phyloP scores from a whole-genome alignment of 2,329 filamentous ascomycete genomes.

The Raffaelea deltoideospora region DNA sequence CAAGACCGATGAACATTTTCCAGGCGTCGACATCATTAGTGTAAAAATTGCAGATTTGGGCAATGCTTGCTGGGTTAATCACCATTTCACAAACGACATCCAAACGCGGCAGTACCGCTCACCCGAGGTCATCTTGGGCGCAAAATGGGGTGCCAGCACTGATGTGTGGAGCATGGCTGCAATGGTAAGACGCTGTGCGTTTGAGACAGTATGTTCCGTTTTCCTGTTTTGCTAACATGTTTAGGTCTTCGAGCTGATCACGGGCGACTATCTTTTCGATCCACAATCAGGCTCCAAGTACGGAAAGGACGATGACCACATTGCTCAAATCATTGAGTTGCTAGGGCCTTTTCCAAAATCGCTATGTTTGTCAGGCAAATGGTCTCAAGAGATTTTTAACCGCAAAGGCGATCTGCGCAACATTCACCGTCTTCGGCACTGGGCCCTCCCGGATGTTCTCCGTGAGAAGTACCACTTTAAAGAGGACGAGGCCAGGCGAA shows the following conservation, averaged over 20 bases:
- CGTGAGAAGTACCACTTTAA: constrained; percentile 95
- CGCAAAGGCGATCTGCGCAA: constrained; percentile 93
- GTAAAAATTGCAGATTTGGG: constrained; percentile 98
- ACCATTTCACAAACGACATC: constrained; percentile 99
- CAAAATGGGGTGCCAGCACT: constrained; percentile 98
- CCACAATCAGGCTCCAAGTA: constrained; percentile 98
- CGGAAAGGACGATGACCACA: constrained; percentile 98
- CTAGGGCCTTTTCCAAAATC: constrained; percentile 87
- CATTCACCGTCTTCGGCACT: constrained; percentile 90
- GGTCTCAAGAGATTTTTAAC: constrained; percentile 98
- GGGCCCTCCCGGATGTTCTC: constrained; percentile 85
- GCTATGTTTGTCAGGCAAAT: constrained; percentile 83
- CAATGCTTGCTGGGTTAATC: constrained; percentile 96
- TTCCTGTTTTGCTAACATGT: background rate
- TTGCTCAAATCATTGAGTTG: constrained; percentile 95
- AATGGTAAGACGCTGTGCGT: constrained; percentile 55
- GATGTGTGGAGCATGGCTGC: constrained; percentile 99
- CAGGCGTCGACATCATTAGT: constrained; percentile 62
- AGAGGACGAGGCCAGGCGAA: constrained; percentile 60
- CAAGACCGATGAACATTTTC: constrained; percentile 37
- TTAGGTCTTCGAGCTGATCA: constrained; percentile 93
- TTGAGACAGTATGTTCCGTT: background rate
- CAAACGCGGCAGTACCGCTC: constrained; percentile 95
- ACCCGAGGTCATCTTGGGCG: constrained; percentile 88
- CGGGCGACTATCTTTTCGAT: constrained; percentile 95